Conservation (phyloP, 2,329 filamentous ascomycete species). For the Aspergillus intermedius region DNA sequence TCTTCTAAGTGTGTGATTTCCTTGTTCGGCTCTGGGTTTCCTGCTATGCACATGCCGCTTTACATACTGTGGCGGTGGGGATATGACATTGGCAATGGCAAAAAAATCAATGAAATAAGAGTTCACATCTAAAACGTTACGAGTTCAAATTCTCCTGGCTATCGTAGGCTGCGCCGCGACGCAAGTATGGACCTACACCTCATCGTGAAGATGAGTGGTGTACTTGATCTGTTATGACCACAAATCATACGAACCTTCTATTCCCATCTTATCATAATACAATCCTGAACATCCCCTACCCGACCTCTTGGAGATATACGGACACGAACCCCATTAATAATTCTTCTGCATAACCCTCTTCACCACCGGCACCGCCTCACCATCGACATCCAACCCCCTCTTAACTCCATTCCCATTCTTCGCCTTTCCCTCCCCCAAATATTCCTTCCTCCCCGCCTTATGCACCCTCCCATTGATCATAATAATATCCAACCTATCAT, state of each 20-base stretch:
- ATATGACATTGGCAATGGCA: slow-evolving; percentile 37
- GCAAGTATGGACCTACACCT: no score
- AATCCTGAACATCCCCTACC: no score
- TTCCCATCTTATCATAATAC: background rate
- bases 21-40: slow-evolving; percentile 39
- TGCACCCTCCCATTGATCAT: slow-evolving; percentile 43
- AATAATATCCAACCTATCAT: slow-evolving; percentile 37
- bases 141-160: background rate
- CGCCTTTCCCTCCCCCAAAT: background rate
- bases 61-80: slow-evolving; percentile 27
- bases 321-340: background rate
- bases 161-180: no score
- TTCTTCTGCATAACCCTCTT: background rate
- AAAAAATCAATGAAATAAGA: slow-evolving; percentile 37
- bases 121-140: slow-evolving; percentile 27
- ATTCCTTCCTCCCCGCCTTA: slow-evolving; percentile 17
- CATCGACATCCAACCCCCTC: background rate
- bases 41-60: slow-evolving; percentile 32
- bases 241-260: no score
- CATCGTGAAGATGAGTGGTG: no score
- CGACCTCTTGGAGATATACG: background rate
- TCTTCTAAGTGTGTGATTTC: slow-evolving; percentile 72
- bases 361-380: background rate
- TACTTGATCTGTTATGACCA: no score
- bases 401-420: background rate